These are phyloP conservation scores for Solanum piurae DNA, from an alignment of 257 asterid genomes.

Conservation along the genomic window DNA sequence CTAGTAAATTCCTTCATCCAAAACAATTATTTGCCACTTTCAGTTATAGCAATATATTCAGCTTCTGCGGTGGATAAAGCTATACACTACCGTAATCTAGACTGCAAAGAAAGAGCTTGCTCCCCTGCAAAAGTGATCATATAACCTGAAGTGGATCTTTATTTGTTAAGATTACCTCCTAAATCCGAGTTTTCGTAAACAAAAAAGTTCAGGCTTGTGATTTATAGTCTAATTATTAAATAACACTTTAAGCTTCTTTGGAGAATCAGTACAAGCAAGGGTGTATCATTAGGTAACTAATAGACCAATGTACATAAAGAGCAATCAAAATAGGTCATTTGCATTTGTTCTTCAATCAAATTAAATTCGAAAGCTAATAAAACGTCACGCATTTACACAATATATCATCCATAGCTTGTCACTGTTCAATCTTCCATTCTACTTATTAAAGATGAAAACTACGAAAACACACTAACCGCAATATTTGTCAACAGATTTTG, in stretches of 20 bases:
- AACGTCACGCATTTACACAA: not conserved
- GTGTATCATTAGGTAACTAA: not conserved
- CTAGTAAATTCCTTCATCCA: not conserved
- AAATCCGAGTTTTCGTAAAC: not conserved
- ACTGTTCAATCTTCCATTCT: not conserved
- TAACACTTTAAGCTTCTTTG: not conserved
- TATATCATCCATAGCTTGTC: not conserved
- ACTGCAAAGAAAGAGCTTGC: not conserved
- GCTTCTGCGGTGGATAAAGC: not conserved
- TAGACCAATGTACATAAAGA: not conserved
- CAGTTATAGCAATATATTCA: not conserved
- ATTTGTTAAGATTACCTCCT: not conserved
- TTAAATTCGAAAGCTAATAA: not conserved
- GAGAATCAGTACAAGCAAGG: not conserved
- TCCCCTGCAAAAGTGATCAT: not conserved
- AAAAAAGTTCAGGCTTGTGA: not conserved
- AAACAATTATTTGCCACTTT: not conserved
- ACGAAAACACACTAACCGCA: constrained; percentile 33
- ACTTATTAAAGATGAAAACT: not conserved
- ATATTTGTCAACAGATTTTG: constrained; percentile 27
- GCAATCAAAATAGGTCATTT: not conserved
- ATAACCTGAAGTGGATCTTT: not conserved
- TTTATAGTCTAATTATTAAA: not conserved
- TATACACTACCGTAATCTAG: not conserved
- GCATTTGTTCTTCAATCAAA: not conserved